phyloP scores from a whole-genome alignment of 768 basidiomycete genomes.

The Lentinus brumalis region DNA sequence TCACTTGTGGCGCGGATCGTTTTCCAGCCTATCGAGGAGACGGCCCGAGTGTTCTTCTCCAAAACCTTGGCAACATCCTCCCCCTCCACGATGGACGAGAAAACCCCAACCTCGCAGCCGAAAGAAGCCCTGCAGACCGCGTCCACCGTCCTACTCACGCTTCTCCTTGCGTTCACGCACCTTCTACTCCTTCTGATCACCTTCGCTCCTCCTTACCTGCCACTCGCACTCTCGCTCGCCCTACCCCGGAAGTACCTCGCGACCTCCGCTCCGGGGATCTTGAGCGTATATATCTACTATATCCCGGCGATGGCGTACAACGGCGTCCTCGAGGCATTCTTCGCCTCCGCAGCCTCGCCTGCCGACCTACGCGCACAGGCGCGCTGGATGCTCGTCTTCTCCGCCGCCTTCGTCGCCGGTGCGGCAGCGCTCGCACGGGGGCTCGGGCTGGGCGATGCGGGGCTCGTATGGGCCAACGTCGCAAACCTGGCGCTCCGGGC shows the following conservation, averaged over 20 bases:
- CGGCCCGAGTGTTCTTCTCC: slow-evolving; percentile 87
- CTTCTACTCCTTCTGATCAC: slow-evolving; percentile 69
- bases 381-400: slow-evolving; percentile 83
- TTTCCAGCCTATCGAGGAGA: slow-evolving; percentile 96
- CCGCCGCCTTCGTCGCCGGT: slow-evolving; percentile 61
- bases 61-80: slow-evolving; percentile 45
- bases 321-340: slow-evolving; percentile 89
- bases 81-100: not conserved
- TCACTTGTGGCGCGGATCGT: slow-evolving; percentile 90
- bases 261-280: slow-evolving; percentile 80
- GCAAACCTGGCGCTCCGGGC: slow-evolving; percentile 65
- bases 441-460: slow-evolving; percentile 58
- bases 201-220: slow-evolving; percentile 77
- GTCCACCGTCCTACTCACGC: slow-evolving; percentile 46
- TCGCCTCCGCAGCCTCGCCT: slow-evolving; percentile 74
- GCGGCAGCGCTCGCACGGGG: slow-evolving; percentile 48
- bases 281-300: slow-evolving; percentile 82
- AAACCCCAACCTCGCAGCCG: not conserved
- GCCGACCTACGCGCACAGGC: slow-evolving; percentile 71
- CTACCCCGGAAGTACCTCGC: slow-evolving; percentile 69
- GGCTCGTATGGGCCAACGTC: slow-evolving; percentile 78
- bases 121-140: slow-evolving; percentile 35
- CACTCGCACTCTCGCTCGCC: slow-evolving; percentile 65
- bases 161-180: slow-evolving; percentile 67
- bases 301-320: slow-evolving; percentile 90